phyloP scores from a whole-genome alignment of 495 filamentous ascomycete species.

The Hyaloscypha bicolor region DNA sequence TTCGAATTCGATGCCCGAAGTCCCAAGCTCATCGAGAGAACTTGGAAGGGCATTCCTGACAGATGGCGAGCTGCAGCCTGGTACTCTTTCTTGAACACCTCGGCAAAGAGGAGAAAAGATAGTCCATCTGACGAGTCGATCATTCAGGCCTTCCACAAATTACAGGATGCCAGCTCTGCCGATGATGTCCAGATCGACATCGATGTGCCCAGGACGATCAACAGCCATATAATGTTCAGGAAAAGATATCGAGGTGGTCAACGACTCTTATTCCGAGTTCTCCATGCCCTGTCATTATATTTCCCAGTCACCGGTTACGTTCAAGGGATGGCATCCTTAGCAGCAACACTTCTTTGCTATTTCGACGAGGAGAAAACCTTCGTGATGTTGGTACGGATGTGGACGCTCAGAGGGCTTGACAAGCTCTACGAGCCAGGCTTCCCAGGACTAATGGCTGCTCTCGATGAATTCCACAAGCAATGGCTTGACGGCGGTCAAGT shows the following conservation, averaged over 20 bases:
- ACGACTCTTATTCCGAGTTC: constrained; percentile 86
- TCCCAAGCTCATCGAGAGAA: constrained; percentile 84
- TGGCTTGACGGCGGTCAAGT: constrained; percentile 83
- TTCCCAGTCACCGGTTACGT: constrained; percentile 94
- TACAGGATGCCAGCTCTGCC: constrained; percentile 71
- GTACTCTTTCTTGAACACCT: constrained; percentile 89
- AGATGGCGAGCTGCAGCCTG: constrained; percentile 92
- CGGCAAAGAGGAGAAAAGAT: constrained; percentile 65
- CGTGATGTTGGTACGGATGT: constrained; percentile 91
- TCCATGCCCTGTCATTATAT: constrained; percentile 89
- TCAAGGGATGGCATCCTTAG: constrained; percentile 95
- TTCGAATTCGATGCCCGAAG: constrained; percentile 88
- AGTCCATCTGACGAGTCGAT: constrained; percentile 71
- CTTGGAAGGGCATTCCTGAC: constrained; percentile 98
- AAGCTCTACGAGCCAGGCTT: constrained; percentile 84
- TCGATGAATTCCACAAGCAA: constrained; percentile 83
- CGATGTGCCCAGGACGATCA: constrained; percentile 95
- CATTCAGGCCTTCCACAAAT: constrained; percentile 65
- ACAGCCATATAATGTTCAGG: constrained; percentile 96
- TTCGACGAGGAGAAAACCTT: constrained; percentile 95
- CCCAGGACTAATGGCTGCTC: constrained; percentile 80
- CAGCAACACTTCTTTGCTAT: constrained; percentile 92
- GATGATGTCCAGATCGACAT: constrained; percentile 98
- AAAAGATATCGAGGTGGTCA: constrained; percentile 89
- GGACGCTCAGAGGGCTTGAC: constrained; percentile 85